These are phyloP conservation scores for Aspergillus calidoustus DNA, from an alignment of 2,329 filamentous ascomycete genomes.

Conservation along the genomic window DNA sequence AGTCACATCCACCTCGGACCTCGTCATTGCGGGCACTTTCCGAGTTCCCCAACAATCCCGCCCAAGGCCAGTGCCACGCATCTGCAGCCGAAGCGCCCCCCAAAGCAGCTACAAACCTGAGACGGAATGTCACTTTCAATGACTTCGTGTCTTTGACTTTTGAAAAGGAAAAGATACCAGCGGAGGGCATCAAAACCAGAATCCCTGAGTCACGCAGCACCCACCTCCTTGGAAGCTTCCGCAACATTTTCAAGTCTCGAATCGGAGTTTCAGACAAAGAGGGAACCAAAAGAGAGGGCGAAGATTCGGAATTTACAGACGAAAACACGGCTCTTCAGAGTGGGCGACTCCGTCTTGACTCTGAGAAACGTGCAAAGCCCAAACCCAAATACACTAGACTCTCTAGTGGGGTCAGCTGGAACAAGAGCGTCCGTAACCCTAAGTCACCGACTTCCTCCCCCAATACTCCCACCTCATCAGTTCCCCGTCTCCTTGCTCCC, in stretches of 20 bases:
- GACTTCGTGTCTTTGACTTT: slow-evolving; percentile 12
- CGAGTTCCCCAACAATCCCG: slow-evolving; percentile 9
- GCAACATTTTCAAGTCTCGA: slow-evolving; percentile 27
- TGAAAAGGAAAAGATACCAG: not conserved
- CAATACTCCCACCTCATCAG: not conserved
- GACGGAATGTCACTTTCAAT: slow-evolving; percentile 15
- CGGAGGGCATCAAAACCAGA: not conserved
- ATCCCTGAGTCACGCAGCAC: slow-evolving; percentile 22
- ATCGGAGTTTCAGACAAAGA: slow-evolving; percentile 12
- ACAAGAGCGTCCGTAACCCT: slow-evolving; percentile 17
- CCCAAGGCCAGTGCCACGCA: not conserved
- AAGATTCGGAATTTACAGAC: not conserved
- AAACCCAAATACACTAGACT: slow-evolving; percentile 16
- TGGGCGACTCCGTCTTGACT: slow-evolving; percentile 3
- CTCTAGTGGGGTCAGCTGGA: slow-evolving; percentile 21
- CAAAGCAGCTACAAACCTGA: not conserved
- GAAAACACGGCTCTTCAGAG: slow-evolving; percentile 7
- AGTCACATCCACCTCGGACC: slow-evolving; percentile 19
- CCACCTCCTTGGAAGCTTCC: slow-evolving; percentile 25
- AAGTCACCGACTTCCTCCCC: slow-evolving; percentile 8
- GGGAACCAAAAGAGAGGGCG: slow-evolving; percentile 11
- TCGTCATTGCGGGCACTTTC: slow-evolving; percentile 21
- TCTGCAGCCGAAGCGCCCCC: not conserved
- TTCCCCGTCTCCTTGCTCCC: slow-evolving; percentile 13
- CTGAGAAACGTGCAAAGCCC: slow-evolving; percentile 9